Evolutionary conservation across 2,329 filamentous ascomycete species (phyloP).

Genomic region (Epichloe festucae): DNA sequence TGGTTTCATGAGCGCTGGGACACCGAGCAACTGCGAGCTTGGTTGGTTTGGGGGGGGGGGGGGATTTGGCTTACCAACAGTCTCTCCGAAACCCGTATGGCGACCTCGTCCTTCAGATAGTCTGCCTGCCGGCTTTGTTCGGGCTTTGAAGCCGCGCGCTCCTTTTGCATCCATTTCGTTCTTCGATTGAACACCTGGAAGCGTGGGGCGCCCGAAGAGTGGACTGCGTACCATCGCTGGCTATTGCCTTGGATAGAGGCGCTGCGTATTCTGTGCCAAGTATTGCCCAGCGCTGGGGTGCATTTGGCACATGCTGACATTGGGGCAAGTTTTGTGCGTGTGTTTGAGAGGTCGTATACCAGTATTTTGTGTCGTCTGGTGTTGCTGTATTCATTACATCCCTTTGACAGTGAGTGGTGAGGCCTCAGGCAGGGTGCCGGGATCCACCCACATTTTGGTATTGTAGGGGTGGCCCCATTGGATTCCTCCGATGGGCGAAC

Average conservation of each 20-base stretch:
- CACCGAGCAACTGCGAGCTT: too few relatives aligned
- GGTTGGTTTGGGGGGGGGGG: too few relatives aligned
- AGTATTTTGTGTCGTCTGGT: too few relatives aligned
- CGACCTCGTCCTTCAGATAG: slow-evolving; percentile 89
- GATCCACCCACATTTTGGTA: too few relatives aligned
- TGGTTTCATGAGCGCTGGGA: background rate
- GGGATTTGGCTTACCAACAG: slow-evolving; percentile 46
- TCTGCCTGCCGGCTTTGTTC: slow-evolving; percentile 69
- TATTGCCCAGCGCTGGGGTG: slow-evolving; percentile 14
- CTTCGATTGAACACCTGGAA: slow-evolving; percentile 85
- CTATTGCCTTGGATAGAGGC: slow-evolving; percentile 8
- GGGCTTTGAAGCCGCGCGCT: slow-evolving; percentile 61
- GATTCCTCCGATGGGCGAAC: too few relatives aligned
- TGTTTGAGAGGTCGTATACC: background rate
- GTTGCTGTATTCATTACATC: too few relatives aligned
- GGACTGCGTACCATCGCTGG: slow-evolving; percentile 58
- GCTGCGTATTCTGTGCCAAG: slow-evolving; percentile 12
- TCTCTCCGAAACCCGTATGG: slow-evolving; percentile 69
- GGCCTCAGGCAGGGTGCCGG: too few relatives aligned
- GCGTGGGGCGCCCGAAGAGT: slow-evolving; percentile 61
- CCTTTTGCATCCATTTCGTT: slow-evolving; percentile 83
- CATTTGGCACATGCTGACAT: slow-evolving; percentile 19
- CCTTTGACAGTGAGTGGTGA: too few relatives aligned
- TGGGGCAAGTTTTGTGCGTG: slow-evolving; percentile 6
- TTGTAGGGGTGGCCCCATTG: too few relatives aligned